These are phyloP conservation scores for Beauveria sp. DNA, from an alignment of 2,329 filamentous ascomycete species.

Conservation along the genomic window DNA sequence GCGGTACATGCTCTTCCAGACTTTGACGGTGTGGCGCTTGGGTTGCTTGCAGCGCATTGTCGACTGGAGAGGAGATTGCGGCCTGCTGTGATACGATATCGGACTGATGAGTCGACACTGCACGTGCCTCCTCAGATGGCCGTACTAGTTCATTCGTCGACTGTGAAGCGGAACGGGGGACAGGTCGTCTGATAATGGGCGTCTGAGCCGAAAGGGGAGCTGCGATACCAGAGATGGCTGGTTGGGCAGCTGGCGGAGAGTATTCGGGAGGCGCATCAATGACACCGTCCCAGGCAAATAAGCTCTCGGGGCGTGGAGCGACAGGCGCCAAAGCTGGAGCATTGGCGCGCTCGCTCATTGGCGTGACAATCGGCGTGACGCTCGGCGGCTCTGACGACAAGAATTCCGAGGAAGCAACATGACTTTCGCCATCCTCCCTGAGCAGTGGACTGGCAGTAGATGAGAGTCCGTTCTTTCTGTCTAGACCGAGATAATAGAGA, in stretches of 20 bases:
- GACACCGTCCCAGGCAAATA: constrained; percentile 5
- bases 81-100: neutral
- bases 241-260: neutral
- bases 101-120: neutral
- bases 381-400: neutral
- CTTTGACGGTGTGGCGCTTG: neutral
- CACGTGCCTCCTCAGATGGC: neutral
- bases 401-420: constrained; percentile 2
- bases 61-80: neutral
- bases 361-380: constrained; percentile 1
- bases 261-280: constrained; percentile 11
- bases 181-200: neutral
- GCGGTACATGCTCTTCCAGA: neutral
- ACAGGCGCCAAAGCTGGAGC: neutral
- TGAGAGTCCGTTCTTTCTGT: constrained; percentile 21
- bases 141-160: neutral
- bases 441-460: constrained; percentile 15
- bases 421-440: constrained; percentile 8
- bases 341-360: constrained; percentile 2
- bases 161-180: neutral
- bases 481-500: constrained; percentile 21
- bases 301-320: neutral
- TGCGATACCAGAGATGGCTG: neutral
- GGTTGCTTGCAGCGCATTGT: neutral
- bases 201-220: neutral